These are phyloP conservation scores for Entomortierella chlamydospora DNA, from an alignment of 192 early-diverging fungal genomes.

Conservation along the genomic window DNA sequence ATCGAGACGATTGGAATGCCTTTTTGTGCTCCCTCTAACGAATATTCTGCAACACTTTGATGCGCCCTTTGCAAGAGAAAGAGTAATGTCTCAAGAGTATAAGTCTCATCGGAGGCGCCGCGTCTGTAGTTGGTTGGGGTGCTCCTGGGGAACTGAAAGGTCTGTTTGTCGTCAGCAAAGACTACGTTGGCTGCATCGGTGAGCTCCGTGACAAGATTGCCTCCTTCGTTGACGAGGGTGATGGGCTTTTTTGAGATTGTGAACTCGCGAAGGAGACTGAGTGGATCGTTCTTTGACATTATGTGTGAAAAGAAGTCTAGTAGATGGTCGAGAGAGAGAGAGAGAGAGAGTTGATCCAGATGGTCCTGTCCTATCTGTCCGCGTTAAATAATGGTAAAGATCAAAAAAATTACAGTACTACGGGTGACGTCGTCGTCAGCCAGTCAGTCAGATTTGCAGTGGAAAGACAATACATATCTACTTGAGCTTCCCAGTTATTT, in stretches of 20 bases:
- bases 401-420: too few species aligned
- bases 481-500: too few species aligned
- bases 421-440: too few species aligned
- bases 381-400: too few species aligned
- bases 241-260: constrained; percentile 66
- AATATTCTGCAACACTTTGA: constrained; percentile 78
- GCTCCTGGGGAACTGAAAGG: constrained; percentile 66
- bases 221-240: constrained; percentile 59
- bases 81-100: constrained; percentile 78
- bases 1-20: constrained; percentile 77
- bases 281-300: constrained; percentile 58
- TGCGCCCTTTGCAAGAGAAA: constrained; percentile 74
- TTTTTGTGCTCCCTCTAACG: constrained; percentile 68
- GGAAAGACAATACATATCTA: too few species aligned
- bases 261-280: constrained; percentile 71
- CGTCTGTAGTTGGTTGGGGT: constrained; percentile 68
- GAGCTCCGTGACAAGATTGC: constrained; percentile 52
- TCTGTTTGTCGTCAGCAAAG: constrained; percentile 63
- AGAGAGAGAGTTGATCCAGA: background rate
- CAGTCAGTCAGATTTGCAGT: too few species aligned
- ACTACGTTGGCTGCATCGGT: constrained; percentile 63
- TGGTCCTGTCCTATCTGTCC: background rate
- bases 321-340: background rate
- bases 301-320: background rate
- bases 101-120: constrained; percentile 69